Base-by-base conservation (phyloP, 1,139 yeast genomes). In the Pichia sp. region DNA sequence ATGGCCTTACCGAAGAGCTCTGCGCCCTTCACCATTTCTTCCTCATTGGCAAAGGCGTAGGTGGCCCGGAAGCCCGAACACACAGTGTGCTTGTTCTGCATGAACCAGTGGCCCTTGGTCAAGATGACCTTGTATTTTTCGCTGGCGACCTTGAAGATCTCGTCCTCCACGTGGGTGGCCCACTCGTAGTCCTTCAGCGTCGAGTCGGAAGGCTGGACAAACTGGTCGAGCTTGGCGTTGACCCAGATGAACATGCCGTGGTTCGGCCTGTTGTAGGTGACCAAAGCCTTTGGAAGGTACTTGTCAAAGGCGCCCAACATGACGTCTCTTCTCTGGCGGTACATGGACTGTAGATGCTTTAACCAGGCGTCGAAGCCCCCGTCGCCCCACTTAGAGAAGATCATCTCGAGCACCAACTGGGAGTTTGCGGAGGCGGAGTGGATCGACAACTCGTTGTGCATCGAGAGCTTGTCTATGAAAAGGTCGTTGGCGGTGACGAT, bases 351-450 rank as follows among this genome's bases (percentile, higher is more conserved):
- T 64, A 90, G 76, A 57, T 84, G 84, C 60, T 83, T 78, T 67
- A 90, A 78, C 97, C 97, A 90, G 70, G 85, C 86, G 62, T 87
- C 67, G 73, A 87, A 82, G 3, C 88, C 88, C 5, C 71, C 77
- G 65, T 80, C 85, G 60, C 81, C 87, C 92, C 87, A 87, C 62
- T 80, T 75, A 59, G 75, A 74, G 63, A 84, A 73, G 29, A 67
- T 57, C 56, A 63, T 64, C 54, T 59, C 58, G 34, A 68, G 46
- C 13, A 67, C 53, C 45, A 67, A 55, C 64, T 77, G 83, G 23
- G 83, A 70, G 44, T 78, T 68, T 32, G 84, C 85, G 3, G 81
- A 69, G n/a, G 84, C 80, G 49, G 75, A 68, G 65, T 80, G 84
- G 57, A 79, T 76, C 13, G 75, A 64, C 31, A 79, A 80, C 65